A percentile compares a stretch with the other conserved stretches of the same genome.
Conservation (phyloP, 2,329 filamentous ascomycete genomes). For the Stagonosporopsis cucurbitacearum region DNA sequence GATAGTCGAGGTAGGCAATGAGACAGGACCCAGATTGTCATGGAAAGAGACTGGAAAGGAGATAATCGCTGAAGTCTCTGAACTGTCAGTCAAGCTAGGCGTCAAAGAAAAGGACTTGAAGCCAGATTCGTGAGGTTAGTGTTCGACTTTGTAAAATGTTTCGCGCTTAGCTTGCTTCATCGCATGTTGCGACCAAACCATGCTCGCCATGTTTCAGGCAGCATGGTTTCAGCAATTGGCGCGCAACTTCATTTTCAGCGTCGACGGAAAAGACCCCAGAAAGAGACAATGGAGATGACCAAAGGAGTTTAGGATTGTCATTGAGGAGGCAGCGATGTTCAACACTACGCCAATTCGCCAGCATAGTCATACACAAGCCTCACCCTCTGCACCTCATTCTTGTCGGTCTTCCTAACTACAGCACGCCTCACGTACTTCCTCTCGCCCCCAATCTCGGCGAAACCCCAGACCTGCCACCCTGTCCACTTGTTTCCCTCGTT, state of each 20-base stretch:
- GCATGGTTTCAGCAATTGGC: conserved; percentile 6
- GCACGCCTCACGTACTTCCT: conserved; percentile 43
- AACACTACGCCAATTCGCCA: conserved; percentile 27
- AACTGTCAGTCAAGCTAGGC: conserved; percentile 8
- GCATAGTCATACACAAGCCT: conserved; percentile 46
- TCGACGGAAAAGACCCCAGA: neutral
- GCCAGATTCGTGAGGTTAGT: conserved; percentile 13
- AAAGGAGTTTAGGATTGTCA: neutral
- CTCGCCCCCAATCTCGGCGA: conserved; percentile 39
- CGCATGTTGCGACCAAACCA: conserved; percentile 8
- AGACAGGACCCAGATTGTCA: neutral
- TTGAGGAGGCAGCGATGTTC: neutral
- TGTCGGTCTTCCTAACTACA: conserved; percentile 42
- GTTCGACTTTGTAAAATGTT: conserved; percentile 14
- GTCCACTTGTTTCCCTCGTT: conserved; percentile 47
- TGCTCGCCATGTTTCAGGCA: conserved; percentile 12
- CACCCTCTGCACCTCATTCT: conserved; percentile 37
- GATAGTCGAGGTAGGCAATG: neutral
- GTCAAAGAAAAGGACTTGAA: conserved; percentile 10
- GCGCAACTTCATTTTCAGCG: conserved; percentile 4
- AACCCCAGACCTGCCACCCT: conserved; percentile 45
- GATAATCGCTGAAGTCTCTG: neutral
- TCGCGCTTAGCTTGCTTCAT: conserved; percentile 18
- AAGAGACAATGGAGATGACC: neutral
- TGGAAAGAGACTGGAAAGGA: neutral